These are phyloP conservation scores for Penicillium paradoxum DNA, from an alignment of 495 filamentous ascomycete species.

Conservation along the genomic window DNA sequence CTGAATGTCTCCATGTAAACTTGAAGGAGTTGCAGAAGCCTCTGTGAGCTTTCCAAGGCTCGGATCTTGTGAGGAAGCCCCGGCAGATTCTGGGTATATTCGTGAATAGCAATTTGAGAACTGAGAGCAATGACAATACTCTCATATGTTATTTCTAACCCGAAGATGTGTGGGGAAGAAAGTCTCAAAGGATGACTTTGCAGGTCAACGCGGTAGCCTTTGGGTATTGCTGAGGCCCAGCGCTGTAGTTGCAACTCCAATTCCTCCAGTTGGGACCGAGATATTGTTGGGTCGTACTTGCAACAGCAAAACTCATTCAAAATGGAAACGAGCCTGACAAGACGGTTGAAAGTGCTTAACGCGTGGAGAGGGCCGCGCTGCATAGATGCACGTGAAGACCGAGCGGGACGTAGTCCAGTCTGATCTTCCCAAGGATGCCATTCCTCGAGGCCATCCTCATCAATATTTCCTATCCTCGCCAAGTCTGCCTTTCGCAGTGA, in stretches of 20 bases:
- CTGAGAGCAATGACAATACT: constrained; percentile 28
- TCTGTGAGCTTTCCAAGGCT: constrained; percentile 31
- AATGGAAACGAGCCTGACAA: constrained; percentile 43
- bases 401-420: constrained; percentile 24
- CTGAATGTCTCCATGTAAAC: constrained; percentile 38
- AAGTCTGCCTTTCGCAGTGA: constrained; percentile 49
- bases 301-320: constrained; percentile 37
- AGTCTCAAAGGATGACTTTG: constrained; percentile 22
- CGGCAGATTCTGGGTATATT: constrained; percentile 20
- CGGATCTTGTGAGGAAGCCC: constrained; percentile 22
- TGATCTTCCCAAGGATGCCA: constrained; percentile 64
- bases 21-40: constrained; percentile 31
- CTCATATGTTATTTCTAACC: constrained; percentile 38
- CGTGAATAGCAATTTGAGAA: constrained; percentile 27
- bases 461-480: constrained; percentile 36
- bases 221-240: constrained; percentile 32
- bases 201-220: constrained; percentile 32
- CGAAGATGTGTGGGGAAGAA: constrained; percentile 38
- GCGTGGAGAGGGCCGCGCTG: constrained; percentile 50
- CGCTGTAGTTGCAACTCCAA: constrained; percentile 35
- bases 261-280: constrained; percentile 30
- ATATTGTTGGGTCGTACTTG: constrained; percentile 22
- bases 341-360: constrained; percentile 57
- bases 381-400: constrained; percentile 34
- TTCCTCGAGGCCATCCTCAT: constrained; percentile 64